A percentile compares a stretch with the other conserved stretches of the same genome.
Evolutionary conservation across 306 rosid genomes (phyloP).

Genomic region (Rubus idaeus): DNA sequence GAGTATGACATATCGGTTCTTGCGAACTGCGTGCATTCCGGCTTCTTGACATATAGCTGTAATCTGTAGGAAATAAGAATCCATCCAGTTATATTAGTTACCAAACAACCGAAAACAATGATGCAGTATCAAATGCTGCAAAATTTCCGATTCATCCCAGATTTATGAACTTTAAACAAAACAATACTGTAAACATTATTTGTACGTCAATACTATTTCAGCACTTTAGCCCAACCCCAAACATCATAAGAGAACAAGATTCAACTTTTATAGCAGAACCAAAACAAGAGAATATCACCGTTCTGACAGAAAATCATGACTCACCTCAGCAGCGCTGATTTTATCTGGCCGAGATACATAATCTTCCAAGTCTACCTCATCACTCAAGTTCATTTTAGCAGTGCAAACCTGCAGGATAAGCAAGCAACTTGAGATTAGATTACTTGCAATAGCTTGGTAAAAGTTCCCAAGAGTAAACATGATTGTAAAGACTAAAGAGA

Average conservation of each 20-base stretch:
- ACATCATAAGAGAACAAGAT: background rate
- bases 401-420: conserved; percentile 76
- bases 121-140: background rate
- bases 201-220: background rate
- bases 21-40: conserved; percentile 98
- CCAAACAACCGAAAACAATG: background rate
- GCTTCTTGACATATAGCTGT: conserved; percentile 98
- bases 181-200: background rate
- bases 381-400: conserved; percentile 94
- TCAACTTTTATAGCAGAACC: background rate
- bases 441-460: conserved; percentile 12
- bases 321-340: conserved; percentile 99
- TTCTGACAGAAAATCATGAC: conserved; percentile 20
- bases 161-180: background rate
- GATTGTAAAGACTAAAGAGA: background rate
- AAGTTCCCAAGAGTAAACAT: background rate
- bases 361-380: conserved; percentile 96
- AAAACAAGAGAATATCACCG: background rate
- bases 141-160: background rate
- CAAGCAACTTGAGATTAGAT: background rate
- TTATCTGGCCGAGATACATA: conserved; percentile 99
- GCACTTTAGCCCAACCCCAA: background rate
- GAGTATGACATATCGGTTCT: conserved; percentile 90
- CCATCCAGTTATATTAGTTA: background rate
- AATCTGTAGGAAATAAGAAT: conserved; percentile 49